These are phyloP conservation scores for Fragaria nilgerrensis DNA, from an alignment of 306 rosid genomes.

Conservation along the genomic window DNA sequence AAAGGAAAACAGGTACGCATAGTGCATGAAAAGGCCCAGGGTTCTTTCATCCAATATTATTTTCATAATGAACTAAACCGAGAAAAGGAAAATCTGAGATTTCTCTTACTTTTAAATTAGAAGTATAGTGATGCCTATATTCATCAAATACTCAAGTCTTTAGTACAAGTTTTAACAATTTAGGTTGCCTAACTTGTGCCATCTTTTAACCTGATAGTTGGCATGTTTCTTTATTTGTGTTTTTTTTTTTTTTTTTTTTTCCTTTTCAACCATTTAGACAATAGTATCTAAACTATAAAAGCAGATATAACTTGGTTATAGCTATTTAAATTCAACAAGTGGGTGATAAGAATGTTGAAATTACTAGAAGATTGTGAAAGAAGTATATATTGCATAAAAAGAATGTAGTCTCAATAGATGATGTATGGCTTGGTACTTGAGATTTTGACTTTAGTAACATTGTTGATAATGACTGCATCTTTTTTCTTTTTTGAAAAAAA, in stretches of 20 bases:
- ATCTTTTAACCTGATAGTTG: background rate
- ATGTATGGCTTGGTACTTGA: background rate
- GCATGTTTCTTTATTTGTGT: background rate
- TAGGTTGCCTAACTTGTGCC: background rate
- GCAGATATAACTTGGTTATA: background rate
- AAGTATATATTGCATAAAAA: background rate
- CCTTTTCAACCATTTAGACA: background rate
- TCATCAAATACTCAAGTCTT: background rate
- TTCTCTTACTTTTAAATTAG: background rate
- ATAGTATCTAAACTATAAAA: background rate
- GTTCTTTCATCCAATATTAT: background rate
- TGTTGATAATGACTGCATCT: background rate
- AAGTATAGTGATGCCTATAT: background rate
- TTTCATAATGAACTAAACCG: background rate
- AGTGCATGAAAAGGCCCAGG: background rate
- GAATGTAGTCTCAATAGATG: background rate
- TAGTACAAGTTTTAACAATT: background rate
- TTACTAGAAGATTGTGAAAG: background rate
- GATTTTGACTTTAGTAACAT: background rate
- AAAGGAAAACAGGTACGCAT: conserved; percentile 76
- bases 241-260: background rate
- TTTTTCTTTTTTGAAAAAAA: background rate
- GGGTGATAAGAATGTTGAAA: background rate
- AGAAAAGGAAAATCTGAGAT: background rate
- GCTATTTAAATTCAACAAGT: background rate